Evolutionary conservation across 768 basidiomycete genomes (phyloP), one percentile per base, ranked within the genome.

Genomic region (Leccinum incarnatum): DNA sequence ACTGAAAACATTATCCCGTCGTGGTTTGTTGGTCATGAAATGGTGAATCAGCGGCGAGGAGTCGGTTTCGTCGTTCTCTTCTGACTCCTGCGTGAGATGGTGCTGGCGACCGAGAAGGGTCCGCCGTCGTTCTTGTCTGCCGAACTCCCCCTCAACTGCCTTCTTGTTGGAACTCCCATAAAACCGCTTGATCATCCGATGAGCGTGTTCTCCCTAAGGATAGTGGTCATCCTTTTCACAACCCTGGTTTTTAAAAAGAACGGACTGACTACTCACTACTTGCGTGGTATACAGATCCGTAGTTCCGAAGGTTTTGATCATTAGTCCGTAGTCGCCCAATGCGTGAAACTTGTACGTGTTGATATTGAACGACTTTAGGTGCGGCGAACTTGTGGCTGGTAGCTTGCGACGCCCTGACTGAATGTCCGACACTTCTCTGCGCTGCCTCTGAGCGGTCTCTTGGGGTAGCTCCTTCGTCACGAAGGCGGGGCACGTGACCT

Each of bases 81-180:
- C 36, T n/a, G 21, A 0, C 15, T 23, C 21, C 3, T 5, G 1
- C 7, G 1, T 14, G 14, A 17, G 46, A 5, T 42, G 5, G 3
- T 14, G n/a, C 32, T 65, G 63, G 9, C 46, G 17, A 6, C 48
- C 34, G 4, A 62, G 19, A 12, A 32, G 23, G 8, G 60, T 62
- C 14, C 17, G 27, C 7, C 51, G 17, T 51, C 60, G 27, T 37
- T 66, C 63, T n/a, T 65, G 63, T 15, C 9, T 62, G 4, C 37
- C 58, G 10, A 65, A 47, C 25, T 53, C 42, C 12, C 6, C 50
- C 17, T 45, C 15, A 5, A 53, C 1, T 5, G 25, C 34, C 14
- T 59, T 59, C 56, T 69, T 70, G 56, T 67, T 73, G 5, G 67
- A 67, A 1, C 63, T 57, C 1, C 46, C 34, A 51, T 75, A 72